Percentiles rank a stretch among this genome's conserved stretches.
These are phyloP conservation scores for Yarrowia porcina DNA, from an alignment of 805 yeast species.

Conservation along the genomic window DNA sequence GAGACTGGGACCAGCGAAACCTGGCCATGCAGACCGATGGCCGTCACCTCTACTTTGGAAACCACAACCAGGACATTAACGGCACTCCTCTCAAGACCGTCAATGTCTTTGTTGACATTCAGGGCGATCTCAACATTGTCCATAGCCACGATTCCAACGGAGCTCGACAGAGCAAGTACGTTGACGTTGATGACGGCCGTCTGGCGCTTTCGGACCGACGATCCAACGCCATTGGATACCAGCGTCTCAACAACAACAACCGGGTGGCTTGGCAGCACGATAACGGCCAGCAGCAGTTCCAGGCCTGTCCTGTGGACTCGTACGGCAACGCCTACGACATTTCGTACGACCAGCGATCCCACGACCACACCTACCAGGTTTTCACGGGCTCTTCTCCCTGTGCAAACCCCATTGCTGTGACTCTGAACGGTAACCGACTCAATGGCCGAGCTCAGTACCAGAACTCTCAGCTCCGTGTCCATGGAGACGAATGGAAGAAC, in stretches of 20 bases:
- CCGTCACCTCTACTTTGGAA: neutral
- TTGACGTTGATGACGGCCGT: neutral
- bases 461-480: slow-evolving; percentile 2
- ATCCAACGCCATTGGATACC: slow-evolving; percentile 3
- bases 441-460: slow-evolving; percentile 16
- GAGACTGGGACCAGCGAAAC: neutral
- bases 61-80: neutral
- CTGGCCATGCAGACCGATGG: slow-evolving; percentile 16
- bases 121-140: slow-evolving; percentile 7
- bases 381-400: neutral
- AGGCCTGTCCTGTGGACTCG: slow-evolving; percentile 7
- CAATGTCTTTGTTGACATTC: slow-evolving; percentile 4
- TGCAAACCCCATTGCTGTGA: slow-evolving; percentile 6
- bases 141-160: neutral
- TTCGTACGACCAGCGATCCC: slow-evolving; percentile 1
- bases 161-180: neutral
- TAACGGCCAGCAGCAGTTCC: slow-evolving; percentile 15
- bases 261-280: neutral
- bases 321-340: neutral
- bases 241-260: neutral
- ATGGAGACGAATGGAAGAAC: slow-evolving; percentile 3
- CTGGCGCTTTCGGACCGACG: slow-evolving; percentile 12
- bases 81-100: slow-evolving; percentile 4
- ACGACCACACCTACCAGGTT: slow-evolving; percentile 8
- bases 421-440: slow-evolving; percentile 3